Evolutionary conservation across 2,329 filamentous ascomycete genomes (phyloP), one percentile per base, ranked within the genome.

Genomic region (Pseudogymnoascus sp.): DNA sequence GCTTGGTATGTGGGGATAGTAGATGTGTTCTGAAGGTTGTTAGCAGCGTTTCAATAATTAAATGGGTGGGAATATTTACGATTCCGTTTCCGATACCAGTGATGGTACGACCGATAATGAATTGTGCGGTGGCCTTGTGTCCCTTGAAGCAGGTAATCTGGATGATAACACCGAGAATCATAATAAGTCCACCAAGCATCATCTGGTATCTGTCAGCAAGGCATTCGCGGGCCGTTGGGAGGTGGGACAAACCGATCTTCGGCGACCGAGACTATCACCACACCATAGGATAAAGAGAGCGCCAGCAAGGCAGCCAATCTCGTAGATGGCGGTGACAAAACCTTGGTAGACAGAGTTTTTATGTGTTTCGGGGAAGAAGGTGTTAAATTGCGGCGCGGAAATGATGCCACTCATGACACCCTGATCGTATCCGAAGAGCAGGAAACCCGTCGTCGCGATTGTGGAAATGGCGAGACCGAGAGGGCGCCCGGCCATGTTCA

Each of bases 381-480:
- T 84, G 74, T 89, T 90, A 75, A 99, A 99, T 75, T 71, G 64
- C n/a, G 73, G 76, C 46, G 78, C 83, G 81, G 84, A 87, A 70
- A 88, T 88, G 66, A 84, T 84, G 68, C 83, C 83, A 65, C 89
- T 91, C 90, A 93, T 93, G 68, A 95, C 90, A 71, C 90, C 90
- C 75, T 95, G 90, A 75, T 95, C 90, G 79, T 93, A 95, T 68
- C 90, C 90, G 71, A 96, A 96, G 16, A 96, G 79, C 70, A 96
- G 92, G 46, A 96, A 91, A 62, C 91, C 91, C 61, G 86, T 85
- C 68, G 88, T 89, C 61, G 89, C 89, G 70, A 91, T 83, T 12
- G 85, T 78, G 64, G 86, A 85, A 68, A 91, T 85, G 64, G 88
- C 86, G 74, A 85, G 81, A 77, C 88, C 89, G 65, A 91, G 84